Conservation (phyloP, 306 rosid genomes). For the Fragaria nilgerrensis region DNA sequence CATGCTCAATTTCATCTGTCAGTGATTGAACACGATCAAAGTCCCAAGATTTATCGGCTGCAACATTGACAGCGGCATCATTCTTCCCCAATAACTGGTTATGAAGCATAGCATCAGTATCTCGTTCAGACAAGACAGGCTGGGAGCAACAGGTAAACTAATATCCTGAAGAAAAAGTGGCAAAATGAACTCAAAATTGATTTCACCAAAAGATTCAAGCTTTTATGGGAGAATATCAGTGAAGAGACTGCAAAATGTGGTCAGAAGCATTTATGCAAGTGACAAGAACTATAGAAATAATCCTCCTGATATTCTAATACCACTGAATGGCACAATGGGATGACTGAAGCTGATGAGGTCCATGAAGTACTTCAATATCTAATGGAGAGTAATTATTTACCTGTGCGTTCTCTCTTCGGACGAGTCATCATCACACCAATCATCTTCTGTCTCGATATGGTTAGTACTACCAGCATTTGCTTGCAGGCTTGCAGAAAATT, state of each 20-base stretch:
- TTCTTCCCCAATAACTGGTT: background rate
- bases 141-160: background rate
- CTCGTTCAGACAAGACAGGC: background rate
- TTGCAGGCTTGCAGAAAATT: background rate
- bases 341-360: too few species aligned
- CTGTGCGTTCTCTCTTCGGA: conserved; percentile 19
- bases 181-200: background rate
- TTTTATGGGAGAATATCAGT: background rate
- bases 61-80: background rate
- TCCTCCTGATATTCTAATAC: background rate
- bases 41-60: background rate
- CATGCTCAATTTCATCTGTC: background rate
- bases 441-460: background rate
- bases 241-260: background rate
- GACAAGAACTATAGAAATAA: conserved; percentile 1
- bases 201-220: background rate
- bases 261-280: background rate
- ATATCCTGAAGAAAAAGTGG: background rate
- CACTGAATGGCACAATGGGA: too few species aligned
- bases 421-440: background rate
- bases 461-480: conserved; percentile 13
- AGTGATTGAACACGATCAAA: background rate
- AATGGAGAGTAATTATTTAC: conserved; percentile 35
- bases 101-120: background rate
- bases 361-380: conserved; percentile 13